These are phyloP conservation scores for Aspergillus sclerotiicarbonarius DNA, from an alignment of 495 filamentous ascomycete species.

Conservation along the genomic window DNA sequence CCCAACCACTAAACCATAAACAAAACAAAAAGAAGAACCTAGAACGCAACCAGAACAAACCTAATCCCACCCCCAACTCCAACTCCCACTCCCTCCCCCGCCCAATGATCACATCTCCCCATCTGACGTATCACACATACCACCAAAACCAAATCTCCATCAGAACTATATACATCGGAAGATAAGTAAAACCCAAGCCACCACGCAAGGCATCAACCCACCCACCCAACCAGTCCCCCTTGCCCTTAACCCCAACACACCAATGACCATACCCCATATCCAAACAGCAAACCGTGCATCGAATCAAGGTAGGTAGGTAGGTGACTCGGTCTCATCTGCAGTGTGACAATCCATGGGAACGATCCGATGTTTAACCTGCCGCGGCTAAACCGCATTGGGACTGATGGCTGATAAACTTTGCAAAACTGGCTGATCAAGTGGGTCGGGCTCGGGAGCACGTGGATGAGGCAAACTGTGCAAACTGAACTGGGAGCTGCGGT, in stretches of 20 bases:
- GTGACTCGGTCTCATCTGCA: conserved; percentile 9
- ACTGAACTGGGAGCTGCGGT: too few relatives aligned
- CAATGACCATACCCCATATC: too few relatives aligned
- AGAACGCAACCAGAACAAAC: not conserved
- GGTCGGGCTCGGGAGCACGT: conserved; percentile 33
- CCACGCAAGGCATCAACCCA: not conserved
- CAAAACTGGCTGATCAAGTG: conserved; percentile 27
- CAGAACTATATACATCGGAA: too few relatives aligned
- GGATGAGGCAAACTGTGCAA: conserved; percentile 34
- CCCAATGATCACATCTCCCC: not conserved
- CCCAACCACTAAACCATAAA: too few relatives aligned
- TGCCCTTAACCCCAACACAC: not conserved
- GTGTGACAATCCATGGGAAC: conserved; percentile 17
- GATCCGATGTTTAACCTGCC: conserved; percentile 24
- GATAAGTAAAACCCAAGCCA: too few relatives aligned
- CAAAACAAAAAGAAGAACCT: not conserved
- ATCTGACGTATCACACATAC: not conserved
- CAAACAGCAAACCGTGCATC: not conserved
- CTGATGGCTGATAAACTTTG: conserved; percentile 34
- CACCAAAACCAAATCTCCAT: too few relatives aligned
- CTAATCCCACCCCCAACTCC: not conserved
- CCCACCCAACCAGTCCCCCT: not conserved
- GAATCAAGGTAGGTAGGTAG: not conserved
- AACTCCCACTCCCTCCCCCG: not conserved
- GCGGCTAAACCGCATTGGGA: conserved; percentile 23